Evolutionary conservation across 208 protist genomes (phyloP), one percentile per base, ranked within the genome.

Genomic region (Wallacemonas sp.): DNA sequence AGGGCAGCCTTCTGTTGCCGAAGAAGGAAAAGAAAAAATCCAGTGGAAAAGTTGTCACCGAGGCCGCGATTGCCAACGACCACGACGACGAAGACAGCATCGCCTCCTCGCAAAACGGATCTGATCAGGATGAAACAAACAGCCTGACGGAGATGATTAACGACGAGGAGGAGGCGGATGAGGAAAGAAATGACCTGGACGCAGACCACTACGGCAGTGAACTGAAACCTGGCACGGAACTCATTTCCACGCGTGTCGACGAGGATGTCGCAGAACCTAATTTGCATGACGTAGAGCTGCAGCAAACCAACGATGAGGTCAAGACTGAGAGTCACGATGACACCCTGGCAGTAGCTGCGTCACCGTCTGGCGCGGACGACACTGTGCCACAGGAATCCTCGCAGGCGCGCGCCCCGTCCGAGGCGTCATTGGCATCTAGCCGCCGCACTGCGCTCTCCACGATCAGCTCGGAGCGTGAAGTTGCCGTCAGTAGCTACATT

Each of bases 401-500:
- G 5, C 60, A 71, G 39, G 47, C 29, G 19, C 56, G 44, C 19
- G 32, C 66, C 2, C 44, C 34, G 16, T 76, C 61, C 26, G 44
- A 54, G 33, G 65, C 33, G 16, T 81, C 75, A 17, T 57, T 75
- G 34, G 64, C 65, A 4, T 72, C 68, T 62, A 70, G 75, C 62
- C 64, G 67, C 30, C 69, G 46, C 48, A 86, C 79, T 6, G 75
- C 65, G 23, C 11, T 81, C 17, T 91, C 85, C 11, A 81, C 70
- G 9, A 69, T 84, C 23, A 80, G 74, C 72, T 88, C 83, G 17
- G 90, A 94, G 56, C 66, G 87, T 8, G 86, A 92, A 52, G 87
- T 96, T 1, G 65, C 77, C 11, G 74, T 94, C n/a, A 72, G 74
- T 33, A 80, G 80, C 29, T 93, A 90, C 56, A 80, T 93, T 46